Evolutionary conservation across 2,329 filamentous ascomycete species (phyloP), one percentile per base, ranked within the genome.

Genomic region (Diaporthe capsici): DNA sequence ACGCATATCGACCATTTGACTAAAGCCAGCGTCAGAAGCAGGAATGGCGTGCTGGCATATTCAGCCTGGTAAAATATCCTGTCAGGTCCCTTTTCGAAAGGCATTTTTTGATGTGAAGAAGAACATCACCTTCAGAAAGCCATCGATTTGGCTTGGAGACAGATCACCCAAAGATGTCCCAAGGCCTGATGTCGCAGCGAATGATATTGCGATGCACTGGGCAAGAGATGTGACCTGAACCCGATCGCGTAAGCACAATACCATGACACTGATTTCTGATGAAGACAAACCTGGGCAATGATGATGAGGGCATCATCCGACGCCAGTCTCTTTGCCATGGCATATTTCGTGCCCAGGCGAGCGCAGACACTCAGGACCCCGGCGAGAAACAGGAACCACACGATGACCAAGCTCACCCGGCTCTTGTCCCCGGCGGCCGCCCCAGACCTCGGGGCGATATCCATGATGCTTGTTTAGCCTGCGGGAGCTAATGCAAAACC

Each of bases 1-100:
- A 72, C 70, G 34, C 70, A 72, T 9, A 72, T 72, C 6, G 70
- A 72, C 70, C 70, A 72, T 15, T 72, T 61, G 17, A 72, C 70
- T 15, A 72, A 39, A 39, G 70, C 70, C 9, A 72, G 9, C 2
- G 55, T 72, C 55, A 72, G 9, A 37, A 72, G 17, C 1, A 72
- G 42, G 8, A 72, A 72, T 17, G 70, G 70, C 2, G 31, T 61
- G 12, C 70, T 72, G 15, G 70, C 55, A 61, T 72, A 72, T 22
- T 72, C 70, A 4, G 70, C 55, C 70, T 72, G 10, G 12, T 4
- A 4, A 4, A n/a, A 0, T 17, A 1, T 20, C 49, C 25, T 72
- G 39, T 72, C 70, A 72, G 70, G 2, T 15, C 3, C 7, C 20
- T 37, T 7, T 28, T 61, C 13, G 4, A 61, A 20, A 42, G 1